Conservation (phyloP, 139 green algal species). For the Astrephomene gubernaculifera region DNA sequence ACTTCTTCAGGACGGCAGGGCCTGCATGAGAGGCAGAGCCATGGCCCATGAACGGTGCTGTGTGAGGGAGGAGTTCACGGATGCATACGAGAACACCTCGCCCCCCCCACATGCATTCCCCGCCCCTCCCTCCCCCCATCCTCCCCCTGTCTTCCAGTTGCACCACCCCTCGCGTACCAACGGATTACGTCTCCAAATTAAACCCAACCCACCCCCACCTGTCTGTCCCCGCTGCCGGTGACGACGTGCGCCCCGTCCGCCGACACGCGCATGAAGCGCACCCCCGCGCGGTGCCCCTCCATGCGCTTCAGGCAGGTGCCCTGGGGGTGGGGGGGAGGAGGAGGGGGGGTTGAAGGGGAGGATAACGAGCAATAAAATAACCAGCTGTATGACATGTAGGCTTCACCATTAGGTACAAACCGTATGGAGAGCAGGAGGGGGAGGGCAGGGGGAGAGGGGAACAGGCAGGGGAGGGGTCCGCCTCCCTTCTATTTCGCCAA, state of each 20-base stretch:
- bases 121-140: background rate
- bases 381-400: too few relatives aligned
- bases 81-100: background rate
- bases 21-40: too few relatives aligned
- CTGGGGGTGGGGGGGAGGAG: background rate
- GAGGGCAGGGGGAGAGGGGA: background rate
- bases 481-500: background rate
- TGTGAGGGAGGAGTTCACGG: background rate
- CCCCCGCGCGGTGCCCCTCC: conserved; percentile 27
- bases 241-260: background rate
- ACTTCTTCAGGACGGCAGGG: too few relatives aligned
- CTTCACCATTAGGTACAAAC: too few relatives aligned
- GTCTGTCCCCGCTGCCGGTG: conserved; percentile 31
- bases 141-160: background rate
- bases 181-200: too few relatives aligned
- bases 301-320: conserved; percentile 25
- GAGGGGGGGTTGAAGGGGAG: too few relatives aligned
- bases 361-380: too few relatives aligned
- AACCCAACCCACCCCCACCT: conserved; percentile 10
- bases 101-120: background rate
- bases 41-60: too few relatives aligned
- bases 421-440: background rate
- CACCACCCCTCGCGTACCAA: too few relatives aligned
- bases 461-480: background rate
- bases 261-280: conserved; percentile 23